Percentiles rank a stretch among this genome's conserved stretches.
Evolutionary conservation across 2,329 filamentous ascomycete genomes (phyloP).

Genomic region (Aphanocladium album): DNA sequence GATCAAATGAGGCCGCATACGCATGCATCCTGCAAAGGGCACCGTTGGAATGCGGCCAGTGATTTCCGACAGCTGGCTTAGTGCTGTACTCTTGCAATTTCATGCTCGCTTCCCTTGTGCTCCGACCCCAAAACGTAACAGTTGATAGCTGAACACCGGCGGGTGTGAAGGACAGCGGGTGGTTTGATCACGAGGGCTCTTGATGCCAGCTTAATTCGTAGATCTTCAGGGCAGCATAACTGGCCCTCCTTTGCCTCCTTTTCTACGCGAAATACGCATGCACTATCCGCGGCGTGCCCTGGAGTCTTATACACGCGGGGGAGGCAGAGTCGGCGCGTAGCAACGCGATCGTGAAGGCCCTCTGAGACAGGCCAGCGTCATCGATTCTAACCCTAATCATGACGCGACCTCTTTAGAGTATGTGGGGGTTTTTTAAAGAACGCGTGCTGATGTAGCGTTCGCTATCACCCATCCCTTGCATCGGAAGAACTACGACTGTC

Average conservation of each 20-base stretch:
- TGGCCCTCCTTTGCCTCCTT: not conserved
- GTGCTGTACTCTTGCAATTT: not conserved
- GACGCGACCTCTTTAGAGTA: not conserved
- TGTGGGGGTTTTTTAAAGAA: not conserved
- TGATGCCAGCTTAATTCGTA: not conserved
- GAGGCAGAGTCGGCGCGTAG: not conserved
- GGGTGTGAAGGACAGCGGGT: not conserved
- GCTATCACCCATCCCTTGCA: conserved; percentile 3
- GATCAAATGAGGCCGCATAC: no score
- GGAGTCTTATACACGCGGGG: not conserved
- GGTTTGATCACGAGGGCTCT: not conserved
- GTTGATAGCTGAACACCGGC: not conserved
- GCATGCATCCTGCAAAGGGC: no score
- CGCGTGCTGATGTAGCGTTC: not conserved
- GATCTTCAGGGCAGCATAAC: not conserved
- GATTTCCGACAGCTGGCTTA: no score
- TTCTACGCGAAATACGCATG: not conserved
- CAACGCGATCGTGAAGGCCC: not conserved
- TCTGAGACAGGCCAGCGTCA: not conserved
- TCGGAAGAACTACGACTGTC: not conserved
- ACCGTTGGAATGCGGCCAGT: no score
- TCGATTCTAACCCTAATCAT: not conserved
- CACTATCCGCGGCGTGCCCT: not conserved
- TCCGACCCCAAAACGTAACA: not conserved
- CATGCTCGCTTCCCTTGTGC: not conserved